Evolutionary conservation across 2,329 filamentous ascomycete species (phyloP), one percentile per base, ranked within the genome.

Genomic region (Colletotrichum higginsianum): DNA sequence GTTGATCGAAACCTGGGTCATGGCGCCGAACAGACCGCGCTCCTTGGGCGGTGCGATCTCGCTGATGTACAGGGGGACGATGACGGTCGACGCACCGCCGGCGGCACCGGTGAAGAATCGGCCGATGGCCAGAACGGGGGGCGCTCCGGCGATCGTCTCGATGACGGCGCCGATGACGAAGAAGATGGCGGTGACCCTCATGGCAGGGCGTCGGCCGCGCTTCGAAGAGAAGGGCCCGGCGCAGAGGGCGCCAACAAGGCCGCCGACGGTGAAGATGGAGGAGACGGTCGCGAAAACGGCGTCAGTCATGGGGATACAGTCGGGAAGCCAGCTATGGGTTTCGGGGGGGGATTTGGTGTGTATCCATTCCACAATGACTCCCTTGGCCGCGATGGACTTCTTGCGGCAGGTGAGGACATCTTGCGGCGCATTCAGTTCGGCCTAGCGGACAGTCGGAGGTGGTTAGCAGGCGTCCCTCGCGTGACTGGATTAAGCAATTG

Each of bases 1-100:
- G 78, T 98, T 98, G 85, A 95, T 95, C 82, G 95, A 95, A 78
- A 98, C 91, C 80, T 99, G 96, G 0, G 96, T 98, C 82, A 97
- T 92, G 66, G 89, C 87, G 15, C 90, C 90, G 78, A 98, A 98
- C 74, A 97, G 90, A 6, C 95, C 95, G 66, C 91, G 90, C 75
- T 92, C 89, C 18, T 86, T 84, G 0, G 90, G 90, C 4, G 96
- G 96, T 0, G 95, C 92, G 35, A 98, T 89, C 82, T 99, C 96
- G 56, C 94, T 95, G 76, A 99, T 94, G 84, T 97, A 99, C 23
- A 99, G 89, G 0, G 96, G 96, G 3, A 97, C 95, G 46, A 98
- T 94, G 23, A 99, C 96, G 3, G 96, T 96, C 1, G 95, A 90
- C 2, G 95, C 94, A 26, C 96, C 96, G 7, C 95, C 95, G 8